A percentile compares a stretch with the other conserved stretches of the same genome.
phyloP scores from a whole-genome alignment of 2,329 filamentous ascomycete genomes.

The Scedosporium dehoogii region DNA sequence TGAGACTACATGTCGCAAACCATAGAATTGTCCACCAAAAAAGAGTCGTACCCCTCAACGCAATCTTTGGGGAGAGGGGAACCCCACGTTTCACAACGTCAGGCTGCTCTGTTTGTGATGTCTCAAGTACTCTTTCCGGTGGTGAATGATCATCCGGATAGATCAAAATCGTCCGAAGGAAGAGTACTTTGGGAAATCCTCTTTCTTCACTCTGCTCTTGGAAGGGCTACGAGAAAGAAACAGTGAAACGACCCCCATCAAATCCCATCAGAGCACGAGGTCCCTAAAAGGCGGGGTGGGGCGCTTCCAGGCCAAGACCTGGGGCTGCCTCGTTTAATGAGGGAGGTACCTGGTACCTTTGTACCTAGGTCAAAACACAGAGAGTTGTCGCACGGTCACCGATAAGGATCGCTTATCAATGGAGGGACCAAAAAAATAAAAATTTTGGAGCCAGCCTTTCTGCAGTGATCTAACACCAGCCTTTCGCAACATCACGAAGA shows the following conservation, averaged over 20 bases:
- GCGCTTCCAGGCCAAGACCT: not conserved
- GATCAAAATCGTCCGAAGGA: not conserved
- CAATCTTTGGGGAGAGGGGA: not conserved
- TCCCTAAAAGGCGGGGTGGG: not conserved
- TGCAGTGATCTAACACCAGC: not conserved
- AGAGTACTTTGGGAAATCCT: not conserved
- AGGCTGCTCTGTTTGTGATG: not conserved
- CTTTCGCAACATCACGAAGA: not conserved
- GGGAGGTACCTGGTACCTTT: not conserved
- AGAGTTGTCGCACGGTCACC: not conserved
- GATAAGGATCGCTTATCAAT: conserved; percentile 23
- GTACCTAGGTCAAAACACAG: not conserved
- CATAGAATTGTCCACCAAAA: not conserved
- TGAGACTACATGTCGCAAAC: not conserved
- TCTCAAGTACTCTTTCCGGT: not conserved
- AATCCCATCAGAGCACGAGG: not conserved
- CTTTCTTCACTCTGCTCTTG: not conserved
- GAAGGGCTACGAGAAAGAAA: not conserved
- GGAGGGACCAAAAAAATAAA: conserved; percentile 14
- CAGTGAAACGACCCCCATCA: not conserved
- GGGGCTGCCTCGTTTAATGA: not conserved
- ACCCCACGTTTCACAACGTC: conserved; percentile 4
- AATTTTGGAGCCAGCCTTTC: not conserved
- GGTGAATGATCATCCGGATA: not conserved
- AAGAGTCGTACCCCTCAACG: not conserved